Evolutionary conservation across 352 stramenopile species (phyloP).

Genomic region (Phytopythium kandeliae): DNA sequence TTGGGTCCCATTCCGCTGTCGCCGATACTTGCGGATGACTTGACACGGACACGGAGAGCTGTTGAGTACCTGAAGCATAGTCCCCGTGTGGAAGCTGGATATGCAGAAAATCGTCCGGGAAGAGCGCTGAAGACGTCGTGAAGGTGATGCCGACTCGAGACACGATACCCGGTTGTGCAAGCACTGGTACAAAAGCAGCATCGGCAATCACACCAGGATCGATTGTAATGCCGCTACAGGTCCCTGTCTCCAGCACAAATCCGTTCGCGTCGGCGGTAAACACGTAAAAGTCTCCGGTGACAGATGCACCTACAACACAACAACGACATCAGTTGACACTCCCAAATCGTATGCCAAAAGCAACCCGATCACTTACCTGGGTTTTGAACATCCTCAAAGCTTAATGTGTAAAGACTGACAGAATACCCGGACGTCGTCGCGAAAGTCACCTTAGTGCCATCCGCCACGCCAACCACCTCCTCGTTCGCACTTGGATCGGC

Average conservation of each 20-base stretch:
- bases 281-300: constrained; percentile 27
- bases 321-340: not conserved
- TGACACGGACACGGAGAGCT: constrained; percentile 20
- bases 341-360: not conserved
- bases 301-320: constrained; percentile 17
- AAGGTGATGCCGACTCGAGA: constrained; percentile 41
- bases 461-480: constrained; percentile 7
- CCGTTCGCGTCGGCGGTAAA: constrained; percentile 29
- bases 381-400: constrained; percentile 23
- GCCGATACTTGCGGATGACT: constrained; percentile 16
- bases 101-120: constrained; percentile 26
- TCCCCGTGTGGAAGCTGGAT: constrained; percentile 32
- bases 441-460: constrained; percentile 12
- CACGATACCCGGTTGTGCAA: constrained; percentile 38
- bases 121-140: constrained; percentile 37
- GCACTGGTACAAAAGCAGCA: constrained; percentile 21
- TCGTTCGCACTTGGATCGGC: constrained; percentile 7
- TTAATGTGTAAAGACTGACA: constrained; percentile 12
- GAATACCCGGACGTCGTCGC: constrained; percentile 4
- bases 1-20: constrained; percentile 30
- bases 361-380: constrained; percentile 17
- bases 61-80: constrained; percentile 22
- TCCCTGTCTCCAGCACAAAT: constrained; percentile 25
- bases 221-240: constrained; percentile 20
- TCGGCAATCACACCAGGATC: constrained; percentile 24